Conservation (phyloP, 2,329 filamentous ascomycete species). For the Gremmenia infestans region DNA sequence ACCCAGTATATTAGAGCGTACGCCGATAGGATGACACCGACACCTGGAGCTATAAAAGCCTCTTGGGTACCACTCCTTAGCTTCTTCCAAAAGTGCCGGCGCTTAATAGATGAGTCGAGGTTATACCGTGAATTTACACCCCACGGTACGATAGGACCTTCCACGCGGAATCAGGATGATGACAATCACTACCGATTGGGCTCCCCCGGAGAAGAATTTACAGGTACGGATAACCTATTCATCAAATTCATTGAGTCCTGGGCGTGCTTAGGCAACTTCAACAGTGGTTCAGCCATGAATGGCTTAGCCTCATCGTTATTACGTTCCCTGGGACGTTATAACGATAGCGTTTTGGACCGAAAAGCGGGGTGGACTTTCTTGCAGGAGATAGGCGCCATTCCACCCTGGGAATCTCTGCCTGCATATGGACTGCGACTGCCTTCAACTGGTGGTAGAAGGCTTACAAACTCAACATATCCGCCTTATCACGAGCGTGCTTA, state of each 20-base stretch:
- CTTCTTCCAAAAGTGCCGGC: constrained; percentile 47
- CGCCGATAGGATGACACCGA: constrained; percentile 37
- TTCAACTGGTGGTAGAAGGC: constrained; percentile 34
- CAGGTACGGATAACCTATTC: constrained; percentile 8
- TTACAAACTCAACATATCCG: constrained; percentile 28
- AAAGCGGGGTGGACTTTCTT: constrained; percentile 59
- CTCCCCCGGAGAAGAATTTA: constrained; percentile 10
- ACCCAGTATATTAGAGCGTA: constrained; percentile 49
- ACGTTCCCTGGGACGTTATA: constrained; percentile 56
- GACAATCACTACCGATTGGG: constrained; percentile 4
- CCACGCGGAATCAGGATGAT: constrained; percentile 13
- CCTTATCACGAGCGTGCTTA: constrained; percentile 27
- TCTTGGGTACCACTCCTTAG: constrained; percentile 10
- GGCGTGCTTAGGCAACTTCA: constrained; percentile 53
- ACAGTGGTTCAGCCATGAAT: constrained; percentile 47
- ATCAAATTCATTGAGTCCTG: constrained; percentile 67
- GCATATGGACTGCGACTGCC: constrained; percentile 57
- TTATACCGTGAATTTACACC: constrained; percentile 43
- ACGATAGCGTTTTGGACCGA: constrained; percentile 40
- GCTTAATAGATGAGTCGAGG: constrained; percentile 48
- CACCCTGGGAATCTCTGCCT: constrained; percentile 64
- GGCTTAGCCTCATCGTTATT: constrained; percentile 61
- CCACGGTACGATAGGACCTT: constrained; percentile 44
- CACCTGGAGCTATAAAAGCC: neutral
- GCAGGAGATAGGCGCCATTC: constrained; percentile 68